Evolutionary conservation across 1,139 yeast genomes (phyloP).

Genomic region (Debaryomyces subglobosus): DNA sequence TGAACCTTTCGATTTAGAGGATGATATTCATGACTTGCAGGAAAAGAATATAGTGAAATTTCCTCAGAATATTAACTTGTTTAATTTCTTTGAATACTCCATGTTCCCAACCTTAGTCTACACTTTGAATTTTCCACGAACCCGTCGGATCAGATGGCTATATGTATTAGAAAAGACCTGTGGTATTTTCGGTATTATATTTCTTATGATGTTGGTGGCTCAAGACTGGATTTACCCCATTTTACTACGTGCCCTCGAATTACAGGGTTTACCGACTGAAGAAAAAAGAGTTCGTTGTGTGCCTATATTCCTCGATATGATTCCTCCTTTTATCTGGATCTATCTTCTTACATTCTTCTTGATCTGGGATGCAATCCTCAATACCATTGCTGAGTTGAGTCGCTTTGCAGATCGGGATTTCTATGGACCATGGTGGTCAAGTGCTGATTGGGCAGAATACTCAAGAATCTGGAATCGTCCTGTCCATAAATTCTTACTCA

Average conservation of each 20-base stretch:
- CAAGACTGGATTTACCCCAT: constrained; percentile 79
- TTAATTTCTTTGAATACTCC: constrained; percentile 72
- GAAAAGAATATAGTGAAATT: constrained; percentile 41
- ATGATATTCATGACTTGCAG: constrained; percentile 23
- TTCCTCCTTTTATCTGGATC: constrained; percentile 76
- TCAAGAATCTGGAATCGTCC: constrained; percentile 95
- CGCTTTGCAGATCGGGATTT: constrained; percentile 87
- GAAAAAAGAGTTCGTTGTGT: constrained; percentile 59
- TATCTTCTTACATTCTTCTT: constrained; percentile 81
- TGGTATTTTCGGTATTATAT: constrained; percentile 86
- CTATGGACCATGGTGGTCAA: constrained; percentile 98
- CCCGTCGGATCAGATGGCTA: constrained; percentile 63
- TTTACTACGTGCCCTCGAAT: constrained; percentile 58
- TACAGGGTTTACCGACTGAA: constrained; percentile 49
- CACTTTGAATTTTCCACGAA: constrained; percentile 79
- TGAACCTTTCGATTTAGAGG: constrained; percentile 15
- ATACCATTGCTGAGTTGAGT: constrained; percentile 86
- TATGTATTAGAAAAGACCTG: constrained; percentile 71
- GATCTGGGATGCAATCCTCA: constrained; percentile 93
- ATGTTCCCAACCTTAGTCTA: constrained; percentile 93
- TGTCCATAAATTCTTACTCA: constrained; percentile 84
- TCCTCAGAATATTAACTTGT: constrained; percentile 70
- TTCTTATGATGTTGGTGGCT: constrained; percentile 80
- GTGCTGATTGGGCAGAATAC: constrained; percentile 91
- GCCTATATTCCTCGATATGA: constrained; percentile 67